Percentiles rank a stretch among this genome's conserved stretches.
These are phyloP conservation scores for Nicotiana obtusifolia DNA, from an alignment of 257 asterid species.

Conservation along the genomic window DNA sequence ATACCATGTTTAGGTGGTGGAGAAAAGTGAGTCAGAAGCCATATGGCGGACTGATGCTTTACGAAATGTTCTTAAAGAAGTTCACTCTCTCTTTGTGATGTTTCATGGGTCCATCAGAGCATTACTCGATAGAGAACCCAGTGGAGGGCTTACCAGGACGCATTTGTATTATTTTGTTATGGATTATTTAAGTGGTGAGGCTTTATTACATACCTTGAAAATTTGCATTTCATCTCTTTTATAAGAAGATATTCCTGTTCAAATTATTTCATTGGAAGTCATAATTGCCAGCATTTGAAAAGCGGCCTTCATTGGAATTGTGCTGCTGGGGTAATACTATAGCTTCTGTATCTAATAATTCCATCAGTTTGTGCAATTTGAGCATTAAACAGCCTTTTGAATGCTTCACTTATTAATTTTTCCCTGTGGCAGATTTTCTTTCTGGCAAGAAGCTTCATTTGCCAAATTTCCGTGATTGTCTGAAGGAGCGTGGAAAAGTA, in stretches of 20 bases:
- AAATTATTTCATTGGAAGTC: conserved; percentile 61
- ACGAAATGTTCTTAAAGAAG: conserved; percentile 70
- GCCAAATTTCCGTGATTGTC: conserved; percentile 90
- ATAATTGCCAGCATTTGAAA: conserved; percentile 95
- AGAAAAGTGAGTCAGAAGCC: conserved; percentile 70
- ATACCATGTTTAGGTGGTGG: conserved; percentile 57
- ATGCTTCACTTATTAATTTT: conserved; percentile 56
- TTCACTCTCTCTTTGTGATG: conserved; percentile 89
- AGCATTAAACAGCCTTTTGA: conserved; percentile 52
- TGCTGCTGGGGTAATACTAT: conserved; percentile 99
- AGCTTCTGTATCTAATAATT: conserved; percentile 73
- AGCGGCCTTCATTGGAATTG: conserved; percentile 82
- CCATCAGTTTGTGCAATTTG: conserved; percentile 63
- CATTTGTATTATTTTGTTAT: conserved; percentile 78
- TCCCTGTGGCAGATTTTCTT: conserved; percentile 85
- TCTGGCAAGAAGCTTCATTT: conserved; percentile 79
- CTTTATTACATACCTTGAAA: conserved; percentile 21
- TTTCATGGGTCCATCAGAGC: conserved; percentile 78
- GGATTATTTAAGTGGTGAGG: conserved; percentile 95
- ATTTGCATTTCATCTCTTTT: conserved; percentile 23
- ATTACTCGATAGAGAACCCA: conserved; percentile 82
- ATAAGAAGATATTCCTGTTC: conserved; percentile 32
- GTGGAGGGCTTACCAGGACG: conserved; percentile 75
- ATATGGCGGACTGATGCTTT: conserved; percentile 78
- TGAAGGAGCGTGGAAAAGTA: conserved; percentile 81